A percentile compares a stretch with the other conserved stretches of the same genome.
These are phyloP conservation scores for Physcomitrium patens DNA, from an alignment of 225 moss, liverwort and hornwort species.

Conservation along the genomic window DNA sequence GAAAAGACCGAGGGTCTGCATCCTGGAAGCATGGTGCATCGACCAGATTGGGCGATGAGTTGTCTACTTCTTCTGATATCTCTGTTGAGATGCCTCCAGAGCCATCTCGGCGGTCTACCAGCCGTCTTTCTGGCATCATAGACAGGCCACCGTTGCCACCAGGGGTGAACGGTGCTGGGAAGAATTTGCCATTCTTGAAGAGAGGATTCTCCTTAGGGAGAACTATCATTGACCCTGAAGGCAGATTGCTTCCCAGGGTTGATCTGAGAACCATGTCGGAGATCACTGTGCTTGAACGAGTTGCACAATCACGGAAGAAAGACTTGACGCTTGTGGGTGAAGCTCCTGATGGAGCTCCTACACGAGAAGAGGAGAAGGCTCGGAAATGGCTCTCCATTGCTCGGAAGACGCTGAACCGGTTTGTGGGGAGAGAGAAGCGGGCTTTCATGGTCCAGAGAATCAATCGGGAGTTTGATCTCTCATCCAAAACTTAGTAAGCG, in stretches of 20 bases:
- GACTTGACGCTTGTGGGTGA: slow-evolving; percentile 37
- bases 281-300: slow-evolving; percentile 62
- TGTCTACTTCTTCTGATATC: slow-evolving; percentile 12
- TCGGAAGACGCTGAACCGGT: slow-evolving; percentile 50
- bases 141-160: slow-evolving; percentile 43
- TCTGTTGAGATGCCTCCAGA: slow-evolving; percentile 49
- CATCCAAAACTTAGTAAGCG: slow-evolving; percentile 9
- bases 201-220: slow-evolving; percentile 60
- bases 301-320: slow-evolving; percentile 58
- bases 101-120: slow-evolving; percentile 54
- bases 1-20: slow-evolving; percentile 31
- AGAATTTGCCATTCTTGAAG: slow-evolving; percentile 46
- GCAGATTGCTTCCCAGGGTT: slow-evolving; percentile 50
- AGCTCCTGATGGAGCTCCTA: slow-evolving; percentile 30
- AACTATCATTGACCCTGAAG: slow-evolving; percentile 45
- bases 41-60: slow-evolving; percentile 27
- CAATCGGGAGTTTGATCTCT: slow-evolving; percentile 40
- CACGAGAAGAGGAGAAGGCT: slow-evolving; percentile 51
- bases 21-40: slow-evolving; percentile 23
- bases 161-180: slow-evolving; percentile 37
- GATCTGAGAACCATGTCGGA: slow-evolving; percentile 84
- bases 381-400: slow-evolving; percentile 61
- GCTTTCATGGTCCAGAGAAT: slow-evolving; percentile 26
- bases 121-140: slow-evolving; percentile 42
- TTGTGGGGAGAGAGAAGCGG: slow-evolving; percentile 53